These are phyloP conservation scores for Candida wancherniae DNA, from an alignment of 805 yeast genomes.

Conservation along the genomic window DNA sequence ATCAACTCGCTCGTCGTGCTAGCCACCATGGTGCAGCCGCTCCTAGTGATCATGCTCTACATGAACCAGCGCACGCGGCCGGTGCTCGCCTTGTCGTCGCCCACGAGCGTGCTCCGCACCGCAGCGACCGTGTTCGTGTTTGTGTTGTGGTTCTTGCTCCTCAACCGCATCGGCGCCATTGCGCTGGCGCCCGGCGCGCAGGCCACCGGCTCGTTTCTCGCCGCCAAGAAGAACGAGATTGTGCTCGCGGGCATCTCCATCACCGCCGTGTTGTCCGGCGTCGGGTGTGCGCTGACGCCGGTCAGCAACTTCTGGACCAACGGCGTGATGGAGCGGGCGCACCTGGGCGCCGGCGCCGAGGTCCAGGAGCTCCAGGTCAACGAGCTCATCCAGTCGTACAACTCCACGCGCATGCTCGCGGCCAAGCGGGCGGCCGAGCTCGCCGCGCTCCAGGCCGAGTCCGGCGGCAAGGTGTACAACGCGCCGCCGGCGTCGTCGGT, in stretches of 20 bases:
- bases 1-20: conserved; percentile 35
- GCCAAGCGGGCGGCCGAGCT: conserved; percentile 31
- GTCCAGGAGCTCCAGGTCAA: conserved; percentile 17
- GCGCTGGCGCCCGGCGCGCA: conserved; percentile 21
- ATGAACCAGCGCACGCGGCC: conserved; percentile 27
- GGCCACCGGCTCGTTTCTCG: conserved; percentile 25
- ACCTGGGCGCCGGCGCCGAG: background rate
- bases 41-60: conserved; percentile 28
- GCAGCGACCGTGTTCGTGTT: conserved; percentile 15
- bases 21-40: conserved; percentile 43
- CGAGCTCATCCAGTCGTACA: conserved; percentile 33
- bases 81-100: conserved; percentile 1
- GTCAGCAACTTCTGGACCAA: conserved; percentile 14
- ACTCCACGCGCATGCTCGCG: conserved; percentile 35
- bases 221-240: conserved; percentile 42
- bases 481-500: conserved; percentile 9
- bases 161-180: conserved; percentile 32
- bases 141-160: conserved; percentile 29
- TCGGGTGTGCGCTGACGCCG: conserved; percentile 48
- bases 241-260: conserved; percentile 47
- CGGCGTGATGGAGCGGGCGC: background rate
- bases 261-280: conserved; percentile 47
- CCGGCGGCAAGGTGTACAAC: conserved; percentile 27
- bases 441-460: conserved; percentile 13
- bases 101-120: conserved; percentile 2